Conservation (phyloP, 2,329 filamentous ascomycete genomes). For the Hypoxylon sp. region DNA sequence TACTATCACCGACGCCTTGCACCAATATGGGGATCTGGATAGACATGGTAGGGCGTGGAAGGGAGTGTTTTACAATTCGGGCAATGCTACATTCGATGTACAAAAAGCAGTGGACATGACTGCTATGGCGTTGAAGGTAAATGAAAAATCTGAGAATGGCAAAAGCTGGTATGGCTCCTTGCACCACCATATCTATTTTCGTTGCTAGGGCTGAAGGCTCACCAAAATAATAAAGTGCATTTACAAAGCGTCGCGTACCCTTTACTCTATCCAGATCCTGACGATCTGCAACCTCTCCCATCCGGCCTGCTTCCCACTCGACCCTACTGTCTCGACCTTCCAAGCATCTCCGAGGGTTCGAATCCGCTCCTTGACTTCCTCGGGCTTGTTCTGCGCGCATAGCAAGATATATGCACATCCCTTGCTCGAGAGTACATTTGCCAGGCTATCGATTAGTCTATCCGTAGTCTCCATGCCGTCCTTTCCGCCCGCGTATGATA, state of each 20-base stretch:
- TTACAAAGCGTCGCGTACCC: constrained; percentile 26
- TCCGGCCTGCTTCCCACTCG: constrained; percentile 86
- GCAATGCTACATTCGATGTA: constrained; percentile 28
- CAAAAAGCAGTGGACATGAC: constrained; percentile 38
- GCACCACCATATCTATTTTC: constrained; percentile 28
- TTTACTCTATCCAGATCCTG: constrained; percentile 73
- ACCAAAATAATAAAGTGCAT: constrained; percentile 36
- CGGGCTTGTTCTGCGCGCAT: constrained; percentile 90
- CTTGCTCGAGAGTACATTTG: constrained; percentile 68
- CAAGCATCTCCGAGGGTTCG: constrained; percentile 67
- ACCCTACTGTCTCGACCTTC: constrained; percentile 81
- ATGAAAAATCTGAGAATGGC: constrained; percentile 41
- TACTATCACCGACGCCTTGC: constrained; percentile 11
- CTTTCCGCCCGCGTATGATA: constrained; percentile 88
- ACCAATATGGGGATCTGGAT: background rate
- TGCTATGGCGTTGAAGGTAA: constrained; percentile 47
- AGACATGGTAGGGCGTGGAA: background rate
- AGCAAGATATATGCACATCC: constrained; percentile 92
- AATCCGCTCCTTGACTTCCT: constrained; percentile 74
- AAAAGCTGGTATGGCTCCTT: constrained; percentile 46
- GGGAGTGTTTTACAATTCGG: constrained; percentile 17
- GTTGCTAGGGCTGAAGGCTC: constrained; percentile 37
- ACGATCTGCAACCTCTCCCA: constrained; percentile 96
- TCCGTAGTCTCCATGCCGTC: constrained; percentile 97
- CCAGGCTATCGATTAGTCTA: constrained; percentile 77